Evolutionary conservation across 2,329 filamentous ascomycete species (phyloP).

Genomic region (Arthrobotrys entomopaga): DNA sequence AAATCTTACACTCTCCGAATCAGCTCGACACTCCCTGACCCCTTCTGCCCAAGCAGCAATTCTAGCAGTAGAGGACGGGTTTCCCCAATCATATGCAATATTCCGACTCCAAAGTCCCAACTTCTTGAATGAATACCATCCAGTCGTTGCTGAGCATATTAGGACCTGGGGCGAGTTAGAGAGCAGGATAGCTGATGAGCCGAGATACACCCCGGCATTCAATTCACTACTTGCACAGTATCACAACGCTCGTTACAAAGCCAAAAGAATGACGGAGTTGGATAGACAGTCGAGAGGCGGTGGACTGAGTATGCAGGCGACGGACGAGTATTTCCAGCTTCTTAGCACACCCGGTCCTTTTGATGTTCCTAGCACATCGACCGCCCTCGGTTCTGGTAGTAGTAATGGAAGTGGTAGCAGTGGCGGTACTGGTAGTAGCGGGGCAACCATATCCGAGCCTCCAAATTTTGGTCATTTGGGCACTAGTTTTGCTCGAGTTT

Average conservation of each 20-base stretch:
- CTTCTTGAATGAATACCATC: constrained; percentile 51
- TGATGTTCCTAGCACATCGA: constrained; percentile 29
- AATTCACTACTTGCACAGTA: constrained; percentile 47
- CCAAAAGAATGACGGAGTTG: constrained; percentile 50
- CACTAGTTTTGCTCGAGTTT: constrained; percentile 33
- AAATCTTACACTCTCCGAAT: constrained; percentile 27
- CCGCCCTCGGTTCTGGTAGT: neutral
- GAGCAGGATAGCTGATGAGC: constrained; percentile 38
- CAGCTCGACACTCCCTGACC: constrained; percentile 34
- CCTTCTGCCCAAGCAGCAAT: constrained; percentile 37
- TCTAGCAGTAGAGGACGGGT: constrained; percentile 41
- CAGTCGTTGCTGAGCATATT: constrained; percentile 43
- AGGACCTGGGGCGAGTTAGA: constrained; percentile 45
- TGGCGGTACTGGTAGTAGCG: constrained; percentile 6
- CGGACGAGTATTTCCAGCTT: constrained; percentile 45
- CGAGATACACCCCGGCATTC: constrained; percentile 43
- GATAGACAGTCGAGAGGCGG: constrained; percentile 50
- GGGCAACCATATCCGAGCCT: constrained; percentile 2
- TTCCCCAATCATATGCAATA: constrained; percentile 42
- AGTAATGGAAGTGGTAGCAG: constrained; percentile 1
- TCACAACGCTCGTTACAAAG: constrained; percentile 51
- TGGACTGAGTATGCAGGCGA: constrained; percentile 23
- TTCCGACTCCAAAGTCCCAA: constrained; percentile 47
- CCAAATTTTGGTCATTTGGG: constrained; percentile 45
- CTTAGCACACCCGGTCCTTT: constrained; percentile 38